Conservation (phyloP, 345 rosid genomes). For the Erysimum cheiranthoides region DNA sequence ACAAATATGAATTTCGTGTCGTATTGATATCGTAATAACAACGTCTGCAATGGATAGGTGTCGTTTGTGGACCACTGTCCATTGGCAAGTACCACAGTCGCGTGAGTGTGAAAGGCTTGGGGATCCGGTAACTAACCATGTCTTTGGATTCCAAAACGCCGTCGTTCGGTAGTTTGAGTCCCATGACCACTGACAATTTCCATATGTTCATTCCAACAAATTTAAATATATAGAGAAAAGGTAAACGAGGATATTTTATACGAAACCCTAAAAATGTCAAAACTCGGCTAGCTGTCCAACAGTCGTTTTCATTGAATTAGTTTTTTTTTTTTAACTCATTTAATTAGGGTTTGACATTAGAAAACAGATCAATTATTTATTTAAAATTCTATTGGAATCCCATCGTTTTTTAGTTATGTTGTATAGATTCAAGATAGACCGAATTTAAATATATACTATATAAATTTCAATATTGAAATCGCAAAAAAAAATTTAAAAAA, state of each 20-base stretch:
- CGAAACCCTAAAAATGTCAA: slow-evolving; percentile 42
- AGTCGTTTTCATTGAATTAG: slow-evolving; percentile 30
- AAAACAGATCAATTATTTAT: background rate
- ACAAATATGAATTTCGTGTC: slow-evolving; percentile 1
- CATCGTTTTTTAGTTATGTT: background rate
- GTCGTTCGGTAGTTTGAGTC: background rate
- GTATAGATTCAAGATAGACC: background rate
- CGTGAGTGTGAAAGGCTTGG: slow-evolving; percentile 29
- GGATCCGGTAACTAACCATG: slow-evolving; percentile 10
- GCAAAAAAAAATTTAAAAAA: too few species aligned
- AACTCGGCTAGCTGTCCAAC: slow-evolving; percentile 34
- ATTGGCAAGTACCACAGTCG: slow-evolving; percentile 10
- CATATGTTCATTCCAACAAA: slow-evolving; percentile 3
- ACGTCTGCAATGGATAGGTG: slow-evolving; percentile 17
- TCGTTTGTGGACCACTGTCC: slow-evolving; percentile 18
- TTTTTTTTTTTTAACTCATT: background rate
- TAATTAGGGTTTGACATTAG: slow-evolving; percentile 38
- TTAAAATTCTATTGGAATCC: background rate
- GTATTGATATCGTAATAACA: slow-evolving; percentile 19
- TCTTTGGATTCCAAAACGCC: background rate
- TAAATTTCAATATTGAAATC: too few species aligned
- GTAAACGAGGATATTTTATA: slow-evolving; percentile 12
- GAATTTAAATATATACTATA: too few species aligned
- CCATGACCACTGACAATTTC: slow-evolving; percentile 13
- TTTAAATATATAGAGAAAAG: slow-evolving; percentile 12